Percentiles rank a stretch among this genome's conserved stretches.
Evolutionary conservation across 257 asterid species (phyloP).

Genomic region (Phtheirospermum japonicum): DNA sequence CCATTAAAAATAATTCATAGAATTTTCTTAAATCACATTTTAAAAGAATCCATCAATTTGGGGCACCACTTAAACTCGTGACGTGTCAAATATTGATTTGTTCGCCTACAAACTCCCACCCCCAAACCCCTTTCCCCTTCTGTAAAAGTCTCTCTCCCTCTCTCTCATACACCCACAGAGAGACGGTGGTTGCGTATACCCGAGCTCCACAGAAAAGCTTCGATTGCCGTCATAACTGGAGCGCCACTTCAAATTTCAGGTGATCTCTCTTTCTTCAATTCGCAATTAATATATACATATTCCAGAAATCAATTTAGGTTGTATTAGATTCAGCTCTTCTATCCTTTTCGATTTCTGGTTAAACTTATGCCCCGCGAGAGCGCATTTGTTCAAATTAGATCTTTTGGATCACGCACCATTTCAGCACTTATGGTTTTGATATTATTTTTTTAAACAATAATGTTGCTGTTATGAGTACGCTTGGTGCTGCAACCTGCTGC

Average conservation of each 20-base stretch:
- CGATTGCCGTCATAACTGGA: constrained; percentile 23
- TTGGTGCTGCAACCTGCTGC: no score
- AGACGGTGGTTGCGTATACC: not conserved
- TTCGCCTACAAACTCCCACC: not conserved
- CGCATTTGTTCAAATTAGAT: not conserved
- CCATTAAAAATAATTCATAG: no score
- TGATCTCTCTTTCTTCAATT: constrained; percentile 12
- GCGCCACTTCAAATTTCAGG: constrained; percentile 21
- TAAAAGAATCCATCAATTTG: no score
- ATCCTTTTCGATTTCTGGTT: not conserved
- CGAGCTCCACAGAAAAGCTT: constrained; percentile 17
- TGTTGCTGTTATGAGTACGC: constrained; percentile 2
- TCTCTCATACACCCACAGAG: not conserved
- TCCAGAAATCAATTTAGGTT: not conserved
- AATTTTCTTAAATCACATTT: not conserved
- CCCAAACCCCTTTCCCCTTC: not conserved
- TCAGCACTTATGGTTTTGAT: constrained; percentile 1
- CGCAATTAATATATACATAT: no score
- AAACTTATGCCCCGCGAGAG: not conserved
- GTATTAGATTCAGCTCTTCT: constrained; percentile 6
- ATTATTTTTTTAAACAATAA: not conserved
- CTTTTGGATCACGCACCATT: constrained; percentile 14
- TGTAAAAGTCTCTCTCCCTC: no score
- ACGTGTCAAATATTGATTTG: not conserved
- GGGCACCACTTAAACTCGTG: not conserved